A percentile compares a stretch with the other conserved stretches of the same genome.
Conservation (phyloP, 108 stramenopile genomes). For the Pelagomonas calceolata region DNA sequence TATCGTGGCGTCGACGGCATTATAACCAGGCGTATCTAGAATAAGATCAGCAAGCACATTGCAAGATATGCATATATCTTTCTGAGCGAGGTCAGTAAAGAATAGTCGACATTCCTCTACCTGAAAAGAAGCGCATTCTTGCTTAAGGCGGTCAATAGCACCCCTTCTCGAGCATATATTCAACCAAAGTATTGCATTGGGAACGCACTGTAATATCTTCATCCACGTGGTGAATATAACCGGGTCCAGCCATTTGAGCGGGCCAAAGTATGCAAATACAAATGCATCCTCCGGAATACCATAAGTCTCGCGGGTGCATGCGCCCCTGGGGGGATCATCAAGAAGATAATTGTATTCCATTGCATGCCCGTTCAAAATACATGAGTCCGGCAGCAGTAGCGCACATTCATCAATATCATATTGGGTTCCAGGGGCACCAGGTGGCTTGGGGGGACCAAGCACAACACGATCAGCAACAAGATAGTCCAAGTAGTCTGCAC, state of each 20-base stretch:
- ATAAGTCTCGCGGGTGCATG: conserved; percentile 24
- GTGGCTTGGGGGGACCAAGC: conserved; percentile 14
- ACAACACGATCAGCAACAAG: conserved; percentile 36
- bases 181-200: conserved; percentile 39
- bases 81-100: conserved; percentile 36
- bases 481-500: conserved; percentile 31
- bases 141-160: conserved; percentile 28
- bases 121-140: conserved; percentile 22
- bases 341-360: conserved; percentile 27
- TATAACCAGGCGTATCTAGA: conserved; percentile 40
- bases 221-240: conserved; percentile 28
- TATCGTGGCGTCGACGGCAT: conserved; percentile 42
- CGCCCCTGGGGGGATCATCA: not conserved
- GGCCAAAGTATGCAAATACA: conserved; percentile 31
- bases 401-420: conserved; percentile 17
- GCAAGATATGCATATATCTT: conserved; percentile 36
- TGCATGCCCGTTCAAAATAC: conserved; percentile 41
- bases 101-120: conserved; percentile 28
- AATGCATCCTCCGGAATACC: conserved; percentile 39
- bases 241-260: conserved; percentile 45
- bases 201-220: conserved; percentile 29
- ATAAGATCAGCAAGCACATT: conserved; percentile 39
- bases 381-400: conserved; percentile 33
- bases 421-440: conserved; percentile 15
- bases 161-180: conserved; percentile 32